A percentile compares a stretch with the other conserved stretches of the same genome.
phyloP scores from a whole-genome alignment of 148 eudicot genomes.

The Nepenthes gracilis region DNA sequence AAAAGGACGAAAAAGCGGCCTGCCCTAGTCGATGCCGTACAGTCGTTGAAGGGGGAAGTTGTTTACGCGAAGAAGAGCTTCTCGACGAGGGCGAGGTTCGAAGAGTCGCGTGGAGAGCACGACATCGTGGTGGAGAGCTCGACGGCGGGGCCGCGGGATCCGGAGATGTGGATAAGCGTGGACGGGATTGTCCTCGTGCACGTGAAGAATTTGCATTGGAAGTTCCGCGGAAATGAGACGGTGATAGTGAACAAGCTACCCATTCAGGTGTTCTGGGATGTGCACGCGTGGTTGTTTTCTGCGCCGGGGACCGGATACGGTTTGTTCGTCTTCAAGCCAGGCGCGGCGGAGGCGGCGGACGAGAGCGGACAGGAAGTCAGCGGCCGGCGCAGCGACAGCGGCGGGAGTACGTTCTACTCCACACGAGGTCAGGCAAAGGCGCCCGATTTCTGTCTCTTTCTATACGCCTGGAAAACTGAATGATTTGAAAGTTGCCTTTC shows the following conservation, averaged over 20 bases:
- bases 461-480: slow-evolving; percentile 81
- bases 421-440: slow-evolving; percentile 29
- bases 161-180: slow-evolving; percentile 72
- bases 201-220: slow-evolving; percentile 73
- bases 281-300: slow-evolving; percentile 67
- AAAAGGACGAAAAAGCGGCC: slow-evolving; percentile 64
- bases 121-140: slow-evolving; percentile 50
- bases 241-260: slow-evolving; percentile 55
- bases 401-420: slow-evolving; percentile 37
- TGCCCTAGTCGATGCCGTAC: slow-evolving; percentile 42
- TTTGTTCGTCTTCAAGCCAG: slow-evolving; percentile 70
- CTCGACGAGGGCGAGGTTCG: slow-evolving; percentile 32
- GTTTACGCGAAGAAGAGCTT: slow-evolving; percentile 43
- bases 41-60: slow-evolving; percentile 46
- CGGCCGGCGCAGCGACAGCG: slow-evolving; percentile 30
- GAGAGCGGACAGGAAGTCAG: slow-evolving; percentile 30
- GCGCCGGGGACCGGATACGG: slow-evolving; percentile 48
- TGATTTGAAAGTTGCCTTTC: slow-evolving; percentile 9
- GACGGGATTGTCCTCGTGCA: slow-evolving; percentile 56
- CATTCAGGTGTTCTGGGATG: slow-evolving; percentile 80
- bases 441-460: slow-evolving; percentile 50
- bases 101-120: slow-evolving; percentile 24
- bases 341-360: slow-evolving; percentile 9
- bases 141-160: slow-evolving; percentile 29
- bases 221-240: slow-evolving; percentile 74